Base-by-base conservation (phyloP, 2,329 filamentous ascomycete species). In the Paecilomyces fulvus region DNA sequence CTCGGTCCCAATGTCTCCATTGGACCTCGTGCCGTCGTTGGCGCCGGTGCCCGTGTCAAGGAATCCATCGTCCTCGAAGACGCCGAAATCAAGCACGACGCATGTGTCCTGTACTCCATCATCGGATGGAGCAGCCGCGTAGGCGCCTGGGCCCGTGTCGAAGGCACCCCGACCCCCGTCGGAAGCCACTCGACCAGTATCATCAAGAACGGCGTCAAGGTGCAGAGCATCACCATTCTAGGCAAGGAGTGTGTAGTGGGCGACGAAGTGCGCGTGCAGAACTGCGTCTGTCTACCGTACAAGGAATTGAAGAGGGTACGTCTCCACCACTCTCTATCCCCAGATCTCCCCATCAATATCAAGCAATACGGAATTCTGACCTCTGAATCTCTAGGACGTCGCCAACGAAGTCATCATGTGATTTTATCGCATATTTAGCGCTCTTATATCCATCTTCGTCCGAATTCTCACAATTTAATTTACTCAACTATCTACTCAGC, bases 191-290 rank as follows among this genome's bases (percentile, higher is more conserved):
- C 85, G 55, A 97, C 92, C 12, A 96, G 88, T 76, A 91, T 97
- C 67, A 82, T 97, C 74, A 97, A 96, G 84, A 95, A 96, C 68
- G 94, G 94, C 53, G 86, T 97, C 75, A 97, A 97, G 81, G 94
- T 99, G 53, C 94, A 97, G 80, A 95, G 90, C 74, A 94, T 97
- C 70, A 97, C 92, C 51, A 99, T 97, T 64, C 76, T 99, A 60
- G 92, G 92, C 70, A 96, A 97, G 80, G 94, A 99, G 75, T 97
- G 92, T 69, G 84, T 80, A 56, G 94, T 97, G 30, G 91, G 88
- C 3, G 94, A 99, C 67, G 94, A 97, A 75, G 87, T 97, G 10
- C 85, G 91, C 60, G 91, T 99, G 65, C 92, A 97, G 79, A 97
- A 99, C 78, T 99, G 94, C 73, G 86, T 99, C 58, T 97, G 94